A percentile compares a stretch with the other conserved stretches of the same genome.
Conservation (phyloP, 257 asterid species). For the Jasminum sambac region DNA sequence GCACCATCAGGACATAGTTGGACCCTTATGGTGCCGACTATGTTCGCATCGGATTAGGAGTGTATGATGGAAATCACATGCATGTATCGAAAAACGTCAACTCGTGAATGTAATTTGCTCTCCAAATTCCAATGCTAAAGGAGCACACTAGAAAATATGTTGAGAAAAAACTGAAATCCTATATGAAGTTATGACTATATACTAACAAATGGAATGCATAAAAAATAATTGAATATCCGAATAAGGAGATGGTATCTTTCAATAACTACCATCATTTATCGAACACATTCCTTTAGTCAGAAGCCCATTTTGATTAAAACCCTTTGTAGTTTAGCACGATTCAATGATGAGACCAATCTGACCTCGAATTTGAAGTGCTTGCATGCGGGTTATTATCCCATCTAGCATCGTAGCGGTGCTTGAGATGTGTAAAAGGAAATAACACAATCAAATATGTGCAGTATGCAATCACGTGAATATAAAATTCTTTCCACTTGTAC, state of each 20-base stretch:
- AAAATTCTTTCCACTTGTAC: background rate
- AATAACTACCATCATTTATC: background rate
- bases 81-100: too few relatives aligned
- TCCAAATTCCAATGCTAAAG: too few relatives aligned
- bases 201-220: background rate
- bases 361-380: slow-evolving; percentile 96
- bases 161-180: slow-evolving; percentile 61
- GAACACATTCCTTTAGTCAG: slow-evolving; percentile 6
- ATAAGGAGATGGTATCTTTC: background rate
- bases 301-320: slow-evolving; percentile 8
- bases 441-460: background rate
- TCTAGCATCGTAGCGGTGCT: slow-evolving; percentile 95
- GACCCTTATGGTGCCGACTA: too few relatives aligned
- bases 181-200: background rate
- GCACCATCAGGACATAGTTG: too few relatives aligned
- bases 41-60: too few relatives aligned
- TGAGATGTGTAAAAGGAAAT: slow-evolving; percentile 59
- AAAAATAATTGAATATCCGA: background rate
- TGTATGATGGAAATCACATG: too few relatives aligned
- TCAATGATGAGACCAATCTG: slow-evolving; percentile 25
- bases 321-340: slow-evolving; percentile 12
- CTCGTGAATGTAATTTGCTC: too few relatives aligned
- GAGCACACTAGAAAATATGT: too few relatives aligned
- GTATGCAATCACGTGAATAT: background rate
- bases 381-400: slow-evolving; percentile 94